A percentile compares a stretch with the other conserved stretches of the same genome.
Conservation (phyloP, 164 flowering plant genomes). For the Santalum album region DNA sequence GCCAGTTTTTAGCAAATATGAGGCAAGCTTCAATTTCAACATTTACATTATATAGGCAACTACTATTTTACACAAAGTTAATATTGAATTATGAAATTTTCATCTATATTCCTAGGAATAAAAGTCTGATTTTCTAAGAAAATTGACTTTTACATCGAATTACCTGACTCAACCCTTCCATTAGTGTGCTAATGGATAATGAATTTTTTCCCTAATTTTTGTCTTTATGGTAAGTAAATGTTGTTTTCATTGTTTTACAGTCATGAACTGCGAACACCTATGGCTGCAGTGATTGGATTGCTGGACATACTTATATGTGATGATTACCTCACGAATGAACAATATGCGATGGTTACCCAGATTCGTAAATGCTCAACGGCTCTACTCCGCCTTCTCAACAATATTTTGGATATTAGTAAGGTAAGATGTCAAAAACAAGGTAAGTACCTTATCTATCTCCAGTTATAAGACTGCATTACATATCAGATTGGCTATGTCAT, state of each 20-base stretch:
- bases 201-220: background rate
- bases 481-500: no score
- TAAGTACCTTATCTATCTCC: background rate
- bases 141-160: no score
- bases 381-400: constrained; percentile 86
- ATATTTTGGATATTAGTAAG: constrained; percentile 95
- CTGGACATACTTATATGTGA: constrained; percentile 90
- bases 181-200: background rate
- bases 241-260: constrained; percentile 30
- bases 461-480: no score
- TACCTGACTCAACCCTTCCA: no score
- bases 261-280: constrained; percentile 96
- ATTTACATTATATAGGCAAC: background rate
- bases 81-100: no score
- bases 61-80: background rate
- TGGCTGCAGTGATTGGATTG: constrained; percentile 98
- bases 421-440: constrained; percentile 26
- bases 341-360: constrained; percentile 71
- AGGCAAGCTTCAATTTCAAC: constrained; percentile 33
- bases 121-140: no score
- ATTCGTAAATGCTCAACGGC: constrained; percentile 95
- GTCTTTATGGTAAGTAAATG: background rate
- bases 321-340: constrained; percentile 77
- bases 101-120: no score
- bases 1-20: constrained; percentile 97